phyloP scores from a whole-genome alignment of 1,284 basidiomycete species.

The Puccinia hordei region DNA sequence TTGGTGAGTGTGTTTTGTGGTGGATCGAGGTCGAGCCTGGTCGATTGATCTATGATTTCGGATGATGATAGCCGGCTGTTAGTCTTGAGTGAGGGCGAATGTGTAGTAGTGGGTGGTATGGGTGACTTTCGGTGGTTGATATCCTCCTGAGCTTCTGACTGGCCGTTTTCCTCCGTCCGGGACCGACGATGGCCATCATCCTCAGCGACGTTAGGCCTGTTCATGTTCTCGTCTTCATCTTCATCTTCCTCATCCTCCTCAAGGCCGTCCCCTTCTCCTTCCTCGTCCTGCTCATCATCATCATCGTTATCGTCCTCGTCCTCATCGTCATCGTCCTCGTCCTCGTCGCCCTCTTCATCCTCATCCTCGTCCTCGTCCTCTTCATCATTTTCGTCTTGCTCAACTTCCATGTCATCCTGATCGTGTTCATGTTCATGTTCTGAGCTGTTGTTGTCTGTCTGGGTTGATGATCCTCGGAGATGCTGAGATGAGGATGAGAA shows the following conservation, averaged over 20 bases:
- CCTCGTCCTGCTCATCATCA: not conserved
- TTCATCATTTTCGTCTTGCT: not conserved
- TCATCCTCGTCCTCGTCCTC: not conserved
- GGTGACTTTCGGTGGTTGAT: not conserved
- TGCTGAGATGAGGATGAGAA: not conserved
- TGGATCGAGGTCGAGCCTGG: constrained; percentile 4
- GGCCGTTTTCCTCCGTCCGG: not conserved
- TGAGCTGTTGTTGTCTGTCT: constrained; percentile 1
- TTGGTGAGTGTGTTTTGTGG: not conserved
- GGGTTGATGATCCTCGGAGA: not conserved
- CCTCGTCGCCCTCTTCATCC: not conserved
- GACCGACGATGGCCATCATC: not conserved
- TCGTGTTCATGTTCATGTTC: constrained; percentile 10
- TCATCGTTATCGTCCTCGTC: not conserved
- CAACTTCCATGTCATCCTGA: not conserved
- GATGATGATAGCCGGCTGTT: not conserved
- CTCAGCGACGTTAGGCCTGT: not conserved
- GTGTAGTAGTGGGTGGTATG: not conserved
- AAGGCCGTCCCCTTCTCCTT: too few relatives aligned
- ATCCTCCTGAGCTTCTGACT: not conserved
- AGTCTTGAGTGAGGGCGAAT: not conserved
- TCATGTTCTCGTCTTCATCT: not conserved
- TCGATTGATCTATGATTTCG: constrained; percentile 13
- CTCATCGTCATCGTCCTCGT: not conserved
- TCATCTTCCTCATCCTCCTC: not conserved